A percentile compares a stretch with the other conserved stretches of the same genome.
phyloP scores from a whole-genome alignment of 805 yeast species.

The Starmerella roubikii region DNA sequence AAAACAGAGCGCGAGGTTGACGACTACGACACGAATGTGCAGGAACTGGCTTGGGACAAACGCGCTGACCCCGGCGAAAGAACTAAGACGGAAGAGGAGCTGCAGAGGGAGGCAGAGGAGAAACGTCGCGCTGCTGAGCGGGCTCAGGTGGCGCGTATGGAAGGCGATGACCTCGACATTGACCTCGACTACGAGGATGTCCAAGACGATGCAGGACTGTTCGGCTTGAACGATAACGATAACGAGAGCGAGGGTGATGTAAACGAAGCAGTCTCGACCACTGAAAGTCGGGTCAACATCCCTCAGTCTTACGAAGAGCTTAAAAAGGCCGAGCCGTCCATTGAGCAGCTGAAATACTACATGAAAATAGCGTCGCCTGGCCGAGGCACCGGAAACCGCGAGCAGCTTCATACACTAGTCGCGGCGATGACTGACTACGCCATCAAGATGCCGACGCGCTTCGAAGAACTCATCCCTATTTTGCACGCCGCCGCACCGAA shows the following conservation, averaged over 20 bases:
- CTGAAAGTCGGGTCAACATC: constrained; percentile 1
- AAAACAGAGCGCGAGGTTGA: constrained; percentile 4
- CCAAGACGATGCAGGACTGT: constrained; percentile 33
- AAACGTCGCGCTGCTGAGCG: constrained; percentile 24
- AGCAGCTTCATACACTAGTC: constrained; percentile 49
- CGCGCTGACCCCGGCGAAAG: constrained; percentile 32
- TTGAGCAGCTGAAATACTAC: constrained; percentile 35
- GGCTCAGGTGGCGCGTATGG: constrained; percentile 30
- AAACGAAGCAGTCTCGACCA: too few species aligned
- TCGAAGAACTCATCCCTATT: constrained; percentile 26
- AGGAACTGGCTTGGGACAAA: constrained; percentile 30
- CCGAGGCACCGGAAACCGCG: constrained; percentile 69
- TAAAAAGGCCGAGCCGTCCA: constrained; percentile 4
- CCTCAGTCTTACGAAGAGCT: constrained; percentile 9
- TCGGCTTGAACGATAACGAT: constrained; percentile 23
- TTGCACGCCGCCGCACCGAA: constrained; percentile 46
- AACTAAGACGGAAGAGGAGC: constrained; percentile 32
- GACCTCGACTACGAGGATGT: constrained; percentile 17
- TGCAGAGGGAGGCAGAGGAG: constrained; percentile 26
- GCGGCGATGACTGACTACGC: constrained; percentile 48
- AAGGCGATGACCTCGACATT: constrained; percentile 27
- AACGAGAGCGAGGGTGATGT: constrained; percentile 12
- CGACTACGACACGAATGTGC: constrained; percentile 24
- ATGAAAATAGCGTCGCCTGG: constrained; percentile 57
- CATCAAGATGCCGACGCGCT: constrained; percentile 20